Conservation (phyloP, 2,329 filamentous ascomycete genomes). For the Bretziella fagacearum region DNA sequence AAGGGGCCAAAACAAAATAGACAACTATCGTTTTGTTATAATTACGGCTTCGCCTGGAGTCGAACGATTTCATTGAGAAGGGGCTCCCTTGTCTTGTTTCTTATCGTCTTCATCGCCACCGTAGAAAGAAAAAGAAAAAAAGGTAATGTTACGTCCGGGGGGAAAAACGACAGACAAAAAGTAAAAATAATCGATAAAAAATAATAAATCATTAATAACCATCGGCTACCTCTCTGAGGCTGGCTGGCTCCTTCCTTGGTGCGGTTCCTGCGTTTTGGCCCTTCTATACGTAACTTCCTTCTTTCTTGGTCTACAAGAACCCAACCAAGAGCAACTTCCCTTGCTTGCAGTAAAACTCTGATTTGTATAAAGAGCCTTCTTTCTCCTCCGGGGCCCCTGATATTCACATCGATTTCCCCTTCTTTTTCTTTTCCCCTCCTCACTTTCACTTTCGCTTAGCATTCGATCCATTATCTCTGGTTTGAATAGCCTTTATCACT, state of each 20-base stretch:
- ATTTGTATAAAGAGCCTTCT: too few species aligned
- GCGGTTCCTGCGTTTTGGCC: constrained; percentile 3
- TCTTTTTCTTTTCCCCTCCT: neutral
- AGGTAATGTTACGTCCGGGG: neutral
- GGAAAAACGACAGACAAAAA: neutral
- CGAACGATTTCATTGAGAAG: too few species aligned
- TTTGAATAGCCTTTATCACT: neutral
- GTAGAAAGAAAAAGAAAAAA: neutral
- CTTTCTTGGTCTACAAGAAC: too few species aligned
- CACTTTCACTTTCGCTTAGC: constrained; percentile 4
- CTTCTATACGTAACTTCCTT: neutral
- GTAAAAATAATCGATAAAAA: neutral
- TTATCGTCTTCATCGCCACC: constrained; percentile 1
- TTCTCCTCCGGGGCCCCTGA: too few species aligned
- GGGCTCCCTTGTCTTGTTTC: too few species aligned
- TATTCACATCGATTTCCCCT: too few species aligned
- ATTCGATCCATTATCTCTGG: neutral
- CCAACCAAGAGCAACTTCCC: too few species aligned
- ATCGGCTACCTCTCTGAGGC: neutral
- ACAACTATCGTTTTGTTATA: too few species aligned
- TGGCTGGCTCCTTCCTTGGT: neutral
- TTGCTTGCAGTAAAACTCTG: too few species aligned
- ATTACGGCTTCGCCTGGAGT: too few species aligned
- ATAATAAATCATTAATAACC: neutral
- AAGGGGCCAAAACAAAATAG: too few species aligned